phyloP scores from a whole-genome alignment of 176 grass and related monocot species.

The bread wheat (Triticum aestivum) region IWGSC_CS_RefSeq_v2.1 NC_057812.1:565510530-565511029 shows the following conservation, averaged over 20 bases:
- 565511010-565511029: neutral
- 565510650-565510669: neutral
- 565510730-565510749: neutral
- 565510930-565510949: constrained; percentile 4
- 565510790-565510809: neutral
- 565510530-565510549: neutral
- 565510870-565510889: constrained; percentile 5
- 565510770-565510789: neutral
- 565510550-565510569: neutral
- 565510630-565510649: neutral
- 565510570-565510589: too few relatives aligned
- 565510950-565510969: constrained; percentile 20
- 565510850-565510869: neutral
- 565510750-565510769: neutral
- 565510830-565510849: neutral
- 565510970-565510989: neutral
- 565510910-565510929: neutral
- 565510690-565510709: neutral
- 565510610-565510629: neutral
- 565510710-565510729: constrained; percentile 10
- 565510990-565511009: neutral
- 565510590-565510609: too few relatives aligned
- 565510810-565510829: constrained; percentile 1
- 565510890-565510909: constrained; percentile 14
- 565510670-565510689: neutral